Evolutionary conservation across 2,329 filamentous ascomycete species (phyloP), one percentile per base, ranked within the genome.

Genomic region (Fusarium sp.): DNA sequence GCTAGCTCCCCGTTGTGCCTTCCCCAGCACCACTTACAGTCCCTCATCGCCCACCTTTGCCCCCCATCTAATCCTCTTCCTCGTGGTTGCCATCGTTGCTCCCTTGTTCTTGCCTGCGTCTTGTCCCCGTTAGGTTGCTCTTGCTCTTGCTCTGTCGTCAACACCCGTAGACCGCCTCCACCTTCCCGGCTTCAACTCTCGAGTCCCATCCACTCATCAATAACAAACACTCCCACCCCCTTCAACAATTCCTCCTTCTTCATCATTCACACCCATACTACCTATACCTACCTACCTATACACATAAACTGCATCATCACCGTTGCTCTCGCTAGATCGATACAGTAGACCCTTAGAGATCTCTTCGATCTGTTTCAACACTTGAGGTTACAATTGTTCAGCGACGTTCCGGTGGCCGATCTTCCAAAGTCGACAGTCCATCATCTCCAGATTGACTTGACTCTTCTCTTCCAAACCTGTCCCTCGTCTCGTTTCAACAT

Each of bases 101-200:
- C 57, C 72, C 66, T 72, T 71, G 64, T 48, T 70, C 63, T 49
- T 66, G 48, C 58, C 48, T 53, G 24, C 26, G 42, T 48, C 42
- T 39, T 58, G 26, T 39, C 52, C 37, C 52, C 33, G 33, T 35
- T n/a, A n/a, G 31, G 33, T 33, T 62, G 33, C 23, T 60, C 59
- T 43, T 64, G 39, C 54, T 59, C 53, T 65, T 65, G 53, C n/a
- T n/a, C n/a, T 65, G 56, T 69, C 60, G 64, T 74, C 65, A 69
- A 71, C 72, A 57, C 55, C 62, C 61, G 72, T 73, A 74, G 74
- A 76, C 74, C 74, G 72, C 74, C 72, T 67, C 61, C 70, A 71
- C 70, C 52, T 55, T 35, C 33, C 58, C 63, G 63, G 48, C 59
- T 44, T 63, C 58, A 68, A 68, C 66, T 69, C 61, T 52, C 48